Conservation (phyloP, 2,329 filamentous ascomycete genomes). For the Talaromyces sp. region DNA sequence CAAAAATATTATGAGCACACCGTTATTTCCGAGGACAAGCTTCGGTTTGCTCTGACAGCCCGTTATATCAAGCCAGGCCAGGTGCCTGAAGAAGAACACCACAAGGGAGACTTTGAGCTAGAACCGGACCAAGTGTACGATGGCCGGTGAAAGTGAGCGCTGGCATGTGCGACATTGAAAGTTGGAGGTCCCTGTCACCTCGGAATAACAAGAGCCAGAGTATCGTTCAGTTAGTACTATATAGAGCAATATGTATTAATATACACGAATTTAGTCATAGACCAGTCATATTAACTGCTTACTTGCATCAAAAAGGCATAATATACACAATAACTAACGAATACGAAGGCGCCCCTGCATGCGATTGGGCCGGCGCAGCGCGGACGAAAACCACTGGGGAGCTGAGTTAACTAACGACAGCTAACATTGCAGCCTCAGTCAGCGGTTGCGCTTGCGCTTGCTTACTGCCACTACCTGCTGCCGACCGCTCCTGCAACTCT, state of each 20-base stretch:
- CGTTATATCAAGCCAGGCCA: conserved; percentile 27
- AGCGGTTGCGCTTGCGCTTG: not conserved
- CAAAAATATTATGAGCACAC: conserved; percentile 52
- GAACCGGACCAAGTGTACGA: conserved; percentile 24
- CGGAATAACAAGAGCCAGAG: not conserved
- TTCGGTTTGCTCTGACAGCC: conserved; percentile 34
- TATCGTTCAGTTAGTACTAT: not conserved
- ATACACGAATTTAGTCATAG: not conserved
- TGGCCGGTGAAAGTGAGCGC: conserved; percentile 18
- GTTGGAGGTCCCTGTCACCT: not conserved
- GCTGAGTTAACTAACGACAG: not conserved
- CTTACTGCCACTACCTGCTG: not conserved
- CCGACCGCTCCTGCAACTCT: not conserved
- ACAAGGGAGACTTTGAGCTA: conserved; percentile 26
- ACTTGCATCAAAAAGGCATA: not conserved
- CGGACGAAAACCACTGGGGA: not conserved
- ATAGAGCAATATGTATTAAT: not conserved
- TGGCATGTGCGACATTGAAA: not conserved
- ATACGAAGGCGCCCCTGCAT: not conserved
- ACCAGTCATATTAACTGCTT: not conserved
- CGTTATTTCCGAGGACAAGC: conserved; percentile 24
- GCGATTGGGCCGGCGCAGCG: not conserved
- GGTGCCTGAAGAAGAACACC: conserved; percentile 17
- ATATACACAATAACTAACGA: not conserved
- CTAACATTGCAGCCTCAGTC: not conserved